A percentile compares a stretch with the other conserved stretches of the same genome.
Conservation (phyloP, 495 filamentous ascomycete genomes). For the Hyaloscypha finlandica region DNA sequence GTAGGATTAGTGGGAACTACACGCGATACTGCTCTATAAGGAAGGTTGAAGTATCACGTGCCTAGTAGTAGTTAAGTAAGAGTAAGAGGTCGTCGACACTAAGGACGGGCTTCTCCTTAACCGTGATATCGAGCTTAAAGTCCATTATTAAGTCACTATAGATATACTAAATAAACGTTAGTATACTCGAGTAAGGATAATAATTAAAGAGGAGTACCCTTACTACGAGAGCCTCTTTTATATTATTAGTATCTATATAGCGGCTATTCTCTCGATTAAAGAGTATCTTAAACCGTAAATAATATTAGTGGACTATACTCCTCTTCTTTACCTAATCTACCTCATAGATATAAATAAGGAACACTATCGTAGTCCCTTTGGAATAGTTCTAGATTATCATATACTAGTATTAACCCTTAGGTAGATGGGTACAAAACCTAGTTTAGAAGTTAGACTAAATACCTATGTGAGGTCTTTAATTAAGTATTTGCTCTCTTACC, state of each 20-base stretch:
- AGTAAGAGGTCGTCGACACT: constrained; percentile 31
- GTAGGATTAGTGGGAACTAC: constrained; percentile 24
- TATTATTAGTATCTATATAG: constrained; percentile 33
- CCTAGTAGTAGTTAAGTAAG: constrained; percentile 34
- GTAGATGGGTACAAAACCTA: constrained; percentile 16
- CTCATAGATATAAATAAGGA: constrained; percentile 33
- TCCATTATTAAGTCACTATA: constrained; percentile 31
- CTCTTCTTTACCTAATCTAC: constrained; percentile 27
- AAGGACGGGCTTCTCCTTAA: constrained; percentile 35
- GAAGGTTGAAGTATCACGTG: constrained; percentile 33
- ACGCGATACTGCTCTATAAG: constrained; percentile 31
- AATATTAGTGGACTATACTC: constrained; percentile 30
- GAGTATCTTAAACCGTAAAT: constrained; percentile 35
- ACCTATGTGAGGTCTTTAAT: constrained; percentile 2
- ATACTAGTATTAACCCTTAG: not conserved
- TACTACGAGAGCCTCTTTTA: constrained; percentile 40
- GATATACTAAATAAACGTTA: constrained; percentile 32
- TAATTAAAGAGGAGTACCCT: constrained; percentile 26
- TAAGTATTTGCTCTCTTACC: constrained; percentile 20
- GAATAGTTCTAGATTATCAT: constrained; percentile 26
- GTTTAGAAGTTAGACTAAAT: constrained; percentile 14
- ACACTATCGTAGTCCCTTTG: constrained; percentile 35
- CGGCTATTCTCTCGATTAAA: constrained; percentile 28
- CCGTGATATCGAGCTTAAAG: constrained; percentile 33
- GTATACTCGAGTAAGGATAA: constrained; percentile 5